A percentile compares a stretch with the other conserved stretches of the same genome.
These are phyloP conservation scores for Linnemannia elongata DNA, from an alignment of 192 early-diverging fungal genomes.

Conservation along the genomic window DNA sequence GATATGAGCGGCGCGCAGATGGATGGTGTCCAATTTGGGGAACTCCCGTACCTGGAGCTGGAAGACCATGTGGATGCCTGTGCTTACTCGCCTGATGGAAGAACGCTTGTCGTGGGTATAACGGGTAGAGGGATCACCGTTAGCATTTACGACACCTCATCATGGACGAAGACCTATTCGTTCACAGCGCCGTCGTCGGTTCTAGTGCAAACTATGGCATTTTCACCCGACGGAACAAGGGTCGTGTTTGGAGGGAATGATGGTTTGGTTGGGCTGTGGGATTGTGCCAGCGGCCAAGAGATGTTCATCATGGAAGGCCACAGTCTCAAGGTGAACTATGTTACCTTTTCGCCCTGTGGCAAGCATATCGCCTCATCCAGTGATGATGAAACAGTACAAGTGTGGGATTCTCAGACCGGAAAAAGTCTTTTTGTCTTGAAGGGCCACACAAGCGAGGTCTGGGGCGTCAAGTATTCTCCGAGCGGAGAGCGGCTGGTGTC, in stretches of 20 bases:
- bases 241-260: no score
- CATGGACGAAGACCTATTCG: no score
- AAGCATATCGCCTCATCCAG: neutral
- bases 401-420: neutral
- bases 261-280: no score
- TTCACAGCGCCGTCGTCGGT: no score
- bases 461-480: neutral
- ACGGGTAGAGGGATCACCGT: no score
- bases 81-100: constrained; percentile 11
- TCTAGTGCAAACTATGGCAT: no score
- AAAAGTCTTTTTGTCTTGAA: neutral
- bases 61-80: neutral
- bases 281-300: no score
- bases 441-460: neutral
- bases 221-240: no score
- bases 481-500: neutral
- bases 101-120: no score
- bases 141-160: no score
- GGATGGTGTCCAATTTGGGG: constrained; percentile 7
- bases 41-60: constrained; percentile 2
- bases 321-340: no score
- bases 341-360: neutral
- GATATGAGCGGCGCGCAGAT: neutral
- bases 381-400: neutral
- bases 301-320: no score